phyloP scores from a whole-genome alignment of 352 stramenopile species.

The Peronosclerospora sorghi region DNA sequence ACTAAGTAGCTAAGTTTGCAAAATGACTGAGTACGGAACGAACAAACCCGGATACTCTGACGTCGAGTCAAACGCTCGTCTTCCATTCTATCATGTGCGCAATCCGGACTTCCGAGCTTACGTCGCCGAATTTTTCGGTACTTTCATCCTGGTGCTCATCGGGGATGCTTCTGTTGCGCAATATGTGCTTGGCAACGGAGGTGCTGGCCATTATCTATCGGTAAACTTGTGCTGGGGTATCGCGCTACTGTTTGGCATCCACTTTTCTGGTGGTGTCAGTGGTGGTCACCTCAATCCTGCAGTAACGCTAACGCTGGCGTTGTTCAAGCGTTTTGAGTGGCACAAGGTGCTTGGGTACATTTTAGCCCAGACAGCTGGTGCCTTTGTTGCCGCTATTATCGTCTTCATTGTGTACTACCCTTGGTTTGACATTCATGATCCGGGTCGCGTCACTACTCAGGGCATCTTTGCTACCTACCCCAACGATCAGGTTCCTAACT shows the following conservation, averaged over 20 bases:
- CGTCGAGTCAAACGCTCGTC: slow-evolving; percentile 18
- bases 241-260: slow-evolving; percentile 47
- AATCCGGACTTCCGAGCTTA: slow-evolving; percentile 38
- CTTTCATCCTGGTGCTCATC: slow-evolving; percentile 53
- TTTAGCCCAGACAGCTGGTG: slow-evolving; percentile 31
- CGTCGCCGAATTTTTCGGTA: slow-evolving; percentile 51
- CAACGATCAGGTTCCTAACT: slow-evolving; percentile 27
- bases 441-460: too few species aligned
- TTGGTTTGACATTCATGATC: slow-evolving; percentile 38
- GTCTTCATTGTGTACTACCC: slow-evolving; percentile 58
- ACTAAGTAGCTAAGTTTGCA: too few species aligned
- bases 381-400: slow-evolving; percentile 29
- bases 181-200: slow-evolving; percentile 31
- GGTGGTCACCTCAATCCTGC: slow-evolving; percentile 56
- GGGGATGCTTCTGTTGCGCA: slow-evolving; percentile 50
- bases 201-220: slow-evolving; percentile 37
- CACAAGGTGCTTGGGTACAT: slow-evolving; percentile 42
- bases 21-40: slow-evolving; percentile 29
- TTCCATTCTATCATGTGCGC: slow-evolving; percentile 21
- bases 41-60: slow-evolving; percentile 19
- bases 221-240: slow-evolving; percentile 52
- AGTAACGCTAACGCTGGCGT: slow-evolving; percentile 40
- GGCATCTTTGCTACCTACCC: too few species aligned
- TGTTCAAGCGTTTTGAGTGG: slow-evolving; percentile 45
- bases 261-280: slow-evolving; percentile 40